These are phyloP conservation scores for Paramecium tetraurelia DNA, from an alignment of 73 alveolate genomes.

Conservation along the genomic window DNA sequence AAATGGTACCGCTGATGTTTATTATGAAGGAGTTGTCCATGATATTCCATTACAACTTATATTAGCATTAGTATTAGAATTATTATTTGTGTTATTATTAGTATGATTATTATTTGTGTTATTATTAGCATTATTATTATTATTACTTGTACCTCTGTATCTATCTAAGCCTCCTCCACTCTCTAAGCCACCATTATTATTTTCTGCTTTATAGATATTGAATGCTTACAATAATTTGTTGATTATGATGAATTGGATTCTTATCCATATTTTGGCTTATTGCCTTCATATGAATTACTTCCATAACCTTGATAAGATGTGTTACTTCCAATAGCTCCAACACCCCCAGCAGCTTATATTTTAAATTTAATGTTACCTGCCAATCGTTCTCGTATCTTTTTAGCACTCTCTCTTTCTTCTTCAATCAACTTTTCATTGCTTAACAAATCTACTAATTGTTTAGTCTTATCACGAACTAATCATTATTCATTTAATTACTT, in stretches of 20 bases:
- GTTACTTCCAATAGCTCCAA: constrained; percentile 30
- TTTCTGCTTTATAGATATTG: neutral
- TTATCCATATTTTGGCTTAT: neutral
- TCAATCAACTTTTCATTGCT: constrained; percentile 17
- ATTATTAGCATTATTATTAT: neutral
- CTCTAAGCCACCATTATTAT: neutral
- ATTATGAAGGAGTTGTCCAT: neutral
- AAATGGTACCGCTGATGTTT: neutral
- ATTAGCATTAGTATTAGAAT: neutral
- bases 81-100: neutral
- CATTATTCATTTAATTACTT: neutral
- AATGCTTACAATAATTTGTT: neutral
- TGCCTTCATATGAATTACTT: neutral
- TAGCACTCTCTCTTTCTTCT: constrained; percentile 45
- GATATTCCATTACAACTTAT: neutral
- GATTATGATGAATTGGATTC: neutral
- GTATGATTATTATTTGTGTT: neutral
- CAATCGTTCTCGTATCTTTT: constrained; percentile 31
- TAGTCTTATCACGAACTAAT: constrained; percentile 39
- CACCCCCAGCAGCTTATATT: constrained; percentile 44
- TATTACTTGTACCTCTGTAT: neutral
- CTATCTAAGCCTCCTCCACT: constrained; percentile 30
- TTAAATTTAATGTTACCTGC: neutral
- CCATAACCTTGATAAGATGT: constrained; percentile 14
- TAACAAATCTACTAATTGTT: neutral